Conservation (phyloP, 2,329 filamentous ascomycete species). For the Monosporascus sp. region DNA sequence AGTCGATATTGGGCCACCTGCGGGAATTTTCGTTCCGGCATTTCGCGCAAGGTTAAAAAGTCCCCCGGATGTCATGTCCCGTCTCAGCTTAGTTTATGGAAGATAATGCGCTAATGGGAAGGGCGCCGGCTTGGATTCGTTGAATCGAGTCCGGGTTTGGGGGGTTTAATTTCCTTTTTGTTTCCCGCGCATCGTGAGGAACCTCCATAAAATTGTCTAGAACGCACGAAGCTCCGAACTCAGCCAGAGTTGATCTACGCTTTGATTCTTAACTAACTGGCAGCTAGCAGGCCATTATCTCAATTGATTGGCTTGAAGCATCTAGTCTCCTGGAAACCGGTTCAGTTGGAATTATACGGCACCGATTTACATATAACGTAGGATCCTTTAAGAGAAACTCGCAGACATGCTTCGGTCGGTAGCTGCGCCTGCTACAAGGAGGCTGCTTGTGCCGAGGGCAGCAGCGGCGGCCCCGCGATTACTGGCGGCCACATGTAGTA, state of each 20-base stretch:
- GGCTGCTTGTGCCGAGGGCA: slow-evolving; percentile 23
- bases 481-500: slow-evolving; percentile 29
- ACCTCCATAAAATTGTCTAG: neutral
- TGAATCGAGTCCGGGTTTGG: neutral
- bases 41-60: neutral
- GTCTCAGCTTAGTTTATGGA: too few species aligned
- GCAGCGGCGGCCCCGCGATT: slow-evolving; percentile 29
- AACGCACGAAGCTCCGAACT: neutral
- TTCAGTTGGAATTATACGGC: too few species aligned
- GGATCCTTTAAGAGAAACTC: neutral
- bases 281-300: neutral
- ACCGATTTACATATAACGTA: neutral
- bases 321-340: too few species aligned
- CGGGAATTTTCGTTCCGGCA: neutral
- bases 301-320: too few species aligned
- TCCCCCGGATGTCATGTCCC: too few species aligned
- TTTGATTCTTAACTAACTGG: neutral
- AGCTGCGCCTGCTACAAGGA: slow-evolving; percentile 25
- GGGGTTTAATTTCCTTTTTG: neutral
- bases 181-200: neutral
- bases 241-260: neutral
- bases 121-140: neutral
- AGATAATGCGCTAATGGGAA: neutral
- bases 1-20: neutral
- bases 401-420: slow-evolving; percentile 32